Evolutionary conservation across 176 grass and related monocot genomes (phyloP).

Genomic region (Rhipidocladum racemiflorum): DNA sequence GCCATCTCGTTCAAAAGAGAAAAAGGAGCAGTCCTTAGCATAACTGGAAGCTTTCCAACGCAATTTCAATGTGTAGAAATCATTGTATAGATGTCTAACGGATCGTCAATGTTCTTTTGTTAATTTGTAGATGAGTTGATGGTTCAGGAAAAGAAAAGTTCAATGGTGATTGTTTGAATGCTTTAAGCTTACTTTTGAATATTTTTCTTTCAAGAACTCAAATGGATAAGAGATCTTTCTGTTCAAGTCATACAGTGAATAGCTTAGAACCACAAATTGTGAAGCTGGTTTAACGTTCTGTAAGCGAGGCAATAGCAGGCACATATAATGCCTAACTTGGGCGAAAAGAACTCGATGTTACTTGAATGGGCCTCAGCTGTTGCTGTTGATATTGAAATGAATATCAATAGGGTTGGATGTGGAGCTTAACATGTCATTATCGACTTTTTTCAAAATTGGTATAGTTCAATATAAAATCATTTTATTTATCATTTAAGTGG

Average conservation of each 20-base stretch:
- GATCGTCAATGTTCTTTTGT: constrained; percentile 11
- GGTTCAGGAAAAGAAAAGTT: background rate
- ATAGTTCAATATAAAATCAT: too few species aligned
- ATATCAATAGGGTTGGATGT: too few species aligned
- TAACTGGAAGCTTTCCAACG: constrained; percentile 1
- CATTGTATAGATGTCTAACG: constrained; percentile 19
- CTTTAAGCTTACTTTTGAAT: background rate
- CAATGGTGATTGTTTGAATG: background rate
- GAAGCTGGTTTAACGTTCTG: background rate
- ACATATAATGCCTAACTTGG: background rate
- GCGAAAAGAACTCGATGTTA: background rate
- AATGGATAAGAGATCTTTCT: background rate
- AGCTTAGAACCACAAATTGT: background rate
- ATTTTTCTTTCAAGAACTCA: background rate
- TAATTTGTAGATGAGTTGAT: constrained; percentile 22
- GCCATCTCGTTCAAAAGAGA: background rate
- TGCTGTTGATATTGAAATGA: background rate
- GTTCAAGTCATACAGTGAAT: background rate
- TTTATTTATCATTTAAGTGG: too few species aligned
- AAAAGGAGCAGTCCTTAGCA: background rate
- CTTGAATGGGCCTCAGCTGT: background rate
- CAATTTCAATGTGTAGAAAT: constrained; percentile 35
- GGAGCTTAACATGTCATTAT: too few species aligned
- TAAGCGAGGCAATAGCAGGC: background rate
- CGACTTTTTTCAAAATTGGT: too few species aligned